Conservation (phyloP, 805 yeast genomes). For the Saturnispora quitensis region DNA sequence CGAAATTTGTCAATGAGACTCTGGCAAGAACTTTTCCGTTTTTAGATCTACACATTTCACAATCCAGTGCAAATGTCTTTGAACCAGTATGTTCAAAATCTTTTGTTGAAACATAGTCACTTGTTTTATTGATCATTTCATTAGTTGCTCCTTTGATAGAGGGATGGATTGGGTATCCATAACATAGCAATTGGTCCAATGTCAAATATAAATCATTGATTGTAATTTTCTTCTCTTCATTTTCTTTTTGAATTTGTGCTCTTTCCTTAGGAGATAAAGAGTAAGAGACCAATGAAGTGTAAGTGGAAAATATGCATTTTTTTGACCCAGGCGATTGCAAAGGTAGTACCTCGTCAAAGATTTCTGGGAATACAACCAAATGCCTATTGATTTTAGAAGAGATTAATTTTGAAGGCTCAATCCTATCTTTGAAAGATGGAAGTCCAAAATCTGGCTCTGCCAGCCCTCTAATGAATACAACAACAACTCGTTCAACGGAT, state of each 20-base stretch:
- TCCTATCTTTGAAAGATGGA: constrained; percentile 9
- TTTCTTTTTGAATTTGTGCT: constrained; percentile 28
- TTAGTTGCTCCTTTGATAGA: constrained; percentile 19
- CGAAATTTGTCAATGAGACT: constrained; percentile 61
- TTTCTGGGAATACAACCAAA: constrained; percentile 28
- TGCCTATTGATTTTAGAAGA: constrained; percentile 11
- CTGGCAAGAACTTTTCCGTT: constrained; percentile 64
- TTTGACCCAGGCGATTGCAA: constrained; percentile 59
- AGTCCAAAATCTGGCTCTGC: constrained; percentile 36
- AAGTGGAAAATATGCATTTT: constrained; percentile 43
- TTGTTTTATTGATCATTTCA: constrained; percentile 14
- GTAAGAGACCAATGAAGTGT: constrained; percentile 45
- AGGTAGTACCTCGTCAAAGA: constrained; percentile 39
- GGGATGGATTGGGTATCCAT: constrained; percentile 52
- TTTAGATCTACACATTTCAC: constrained; percentile 80
- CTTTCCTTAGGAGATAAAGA: constrained; percentile 51
- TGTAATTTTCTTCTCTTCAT: constrained; percentile 31
- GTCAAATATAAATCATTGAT: constrained; percentile 47
- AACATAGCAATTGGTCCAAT: constrained; percentile 36
- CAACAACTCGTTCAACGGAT: constrained; percentile 44
- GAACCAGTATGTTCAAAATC: constrained; percentile 48
- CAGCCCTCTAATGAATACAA: constrained; percentile 60
- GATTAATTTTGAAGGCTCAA: constrained; percentile 8
- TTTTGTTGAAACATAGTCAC: constrained; percentile 45
- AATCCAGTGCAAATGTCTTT: constrained; percentile 73